Evolutionary conservation across 371 early-diverging fungal genomes (phyloP).

Genomic region (Apophysomyces ossiformis): DNA sequence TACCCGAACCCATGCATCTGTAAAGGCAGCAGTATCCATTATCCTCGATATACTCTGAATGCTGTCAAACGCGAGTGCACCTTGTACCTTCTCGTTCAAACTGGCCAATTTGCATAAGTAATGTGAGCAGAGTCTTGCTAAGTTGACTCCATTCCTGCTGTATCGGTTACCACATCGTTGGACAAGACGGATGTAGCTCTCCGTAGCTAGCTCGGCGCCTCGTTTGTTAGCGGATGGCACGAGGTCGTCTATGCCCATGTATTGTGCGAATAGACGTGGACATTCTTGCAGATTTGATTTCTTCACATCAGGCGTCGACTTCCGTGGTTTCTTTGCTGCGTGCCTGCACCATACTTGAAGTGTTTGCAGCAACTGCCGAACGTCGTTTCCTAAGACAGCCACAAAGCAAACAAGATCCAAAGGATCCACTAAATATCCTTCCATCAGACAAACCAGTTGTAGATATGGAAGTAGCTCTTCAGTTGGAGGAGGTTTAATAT

Average conservation of each 20-base stretch:
- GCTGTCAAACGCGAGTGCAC: not conserved
- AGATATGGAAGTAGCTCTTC: constrained; percentile 33
- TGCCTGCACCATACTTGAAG: constrained; percentile 37
- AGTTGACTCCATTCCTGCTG: not conserved
- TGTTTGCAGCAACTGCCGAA: constrained; percentile 34
- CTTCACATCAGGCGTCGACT: not conserved
- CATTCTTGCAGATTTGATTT: not conserved
- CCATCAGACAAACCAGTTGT: constrained; percentile 35
- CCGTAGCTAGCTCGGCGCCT: not conserved
- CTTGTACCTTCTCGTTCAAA: not conserved
- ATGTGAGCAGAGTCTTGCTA: not conserved
- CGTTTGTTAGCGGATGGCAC: constrained; percentile 2
- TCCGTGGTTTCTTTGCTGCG: not conserved
- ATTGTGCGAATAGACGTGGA: constrained; percentile 5
- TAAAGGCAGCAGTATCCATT: not conserved
- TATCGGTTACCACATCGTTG: not conserved
- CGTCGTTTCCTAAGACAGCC: constrained; percentile 26
- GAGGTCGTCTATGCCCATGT: constrained; percentile 15
- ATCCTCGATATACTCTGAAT: not conserved
- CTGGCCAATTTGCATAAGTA: not conserved
- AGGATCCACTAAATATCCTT: constrained; percentile 30
- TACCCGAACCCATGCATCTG: constrained; percentile 9
- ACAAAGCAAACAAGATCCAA: constrained; percentile 32
- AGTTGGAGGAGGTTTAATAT: constrained; percentile 22
- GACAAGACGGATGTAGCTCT: too few relatives aligned